Evolutionary conservation across 2,329 filamentous ascomycete genomes (phyloP).

Genomic region (Penicillium sp.): DNA sequence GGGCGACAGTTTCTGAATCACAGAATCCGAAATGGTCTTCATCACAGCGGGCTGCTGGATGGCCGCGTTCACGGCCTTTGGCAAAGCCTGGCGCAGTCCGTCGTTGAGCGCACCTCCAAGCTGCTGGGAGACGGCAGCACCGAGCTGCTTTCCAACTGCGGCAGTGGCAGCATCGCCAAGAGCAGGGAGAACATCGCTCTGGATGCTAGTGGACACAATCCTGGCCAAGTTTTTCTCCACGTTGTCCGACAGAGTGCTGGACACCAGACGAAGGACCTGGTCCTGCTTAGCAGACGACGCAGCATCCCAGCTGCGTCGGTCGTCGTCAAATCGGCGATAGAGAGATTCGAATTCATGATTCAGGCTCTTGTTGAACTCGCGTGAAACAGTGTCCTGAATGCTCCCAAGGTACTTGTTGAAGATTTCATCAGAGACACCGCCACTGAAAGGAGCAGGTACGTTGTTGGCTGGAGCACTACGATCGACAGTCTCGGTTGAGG

Average conservation of each 20-base stretch:
- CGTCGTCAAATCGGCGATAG: conserved; percentile 61
- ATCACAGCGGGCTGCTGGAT: conserved; percentile 69
- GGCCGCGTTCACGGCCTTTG: conserved; percentile 59
- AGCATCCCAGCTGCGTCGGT: conserved; percentile 60
- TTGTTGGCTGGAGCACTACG: conserved; percentile 20
- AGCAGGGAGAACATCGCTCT: conserved; percentile 67
- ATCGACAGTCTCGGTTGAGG: conserved; percentile 9
- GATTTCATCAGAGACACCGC: conserved; percentile 48
- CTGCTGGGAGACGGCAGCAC: conserved; percentile 60
- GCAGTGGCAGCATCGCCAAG: conserved; percentile 62
- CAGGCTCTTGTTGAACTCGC: conserved; percentile 44
- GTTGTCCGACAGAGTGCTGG: conserved; percentile 62
- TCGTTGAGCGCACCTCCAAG: conserved; percentile 62
- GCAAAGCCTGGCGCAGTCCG: conserved; percentile 66
- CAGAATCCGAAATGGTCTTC: conserved; percentile 64
- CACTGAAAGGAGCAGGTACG: conserved; percentile 9
- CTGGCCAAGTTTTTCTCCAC: conserved; percentile 69
- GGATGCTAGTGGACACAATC: conserved; percentile 71
- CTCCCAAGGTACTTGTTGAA: conserved; percentile 57
- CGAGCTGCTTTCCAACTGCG: conserved; percentile 66
- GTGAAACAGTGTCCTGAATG: conserved; percentile 43
- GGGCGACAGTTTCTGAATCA: conserved; percentile 60
- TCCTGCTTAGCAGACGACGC: conserved; percentile 62
- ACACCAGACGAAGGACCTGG: conserved; percentile 62
- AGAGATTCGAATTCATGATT: conserved; percentile 50